phyloP scores from a whole-genome alignment of 2,329 filamentous ascomycete species.

The Trichoderma atrobrunneum region DNA sequence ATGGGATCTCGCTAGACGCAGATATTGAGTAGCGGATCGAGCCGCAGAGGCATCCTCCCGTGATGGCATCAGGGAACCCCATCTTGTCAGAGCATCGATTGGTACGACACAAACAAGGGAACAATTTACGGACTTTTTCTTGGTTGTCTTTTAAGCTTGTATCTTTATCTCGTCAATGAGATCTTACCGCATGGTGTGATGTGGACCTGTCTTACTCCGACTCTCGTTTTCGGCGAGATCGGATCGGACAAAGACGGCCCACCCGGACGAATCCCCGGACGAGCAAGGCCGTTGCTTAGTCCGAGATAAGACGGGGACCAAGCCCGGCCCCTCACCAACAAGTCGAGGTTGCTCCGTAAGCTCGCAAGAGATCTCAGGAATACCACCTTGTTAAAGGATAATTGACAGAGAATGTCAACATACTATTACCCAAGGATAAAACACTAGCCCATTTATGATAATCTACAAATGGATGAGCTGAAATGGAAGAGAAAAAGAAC shows the following conservation, averaged over 20 bases:
- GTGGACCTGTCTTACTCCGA: conserved; percentile 5
- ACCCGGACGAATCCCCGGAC: neutral
- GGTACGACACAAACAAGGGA: neutral
- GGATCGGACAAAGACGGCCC: neutral
- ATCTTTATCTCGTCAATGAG: neutral
- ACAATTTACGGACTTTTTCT: no score
- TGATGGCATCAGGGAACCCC: neutral
- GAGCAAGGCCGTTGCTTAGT: neutral
- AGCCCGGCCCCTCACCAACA: neutral
- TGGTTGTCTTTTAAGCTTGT: neutral
- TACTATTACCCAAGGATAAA: neutral
- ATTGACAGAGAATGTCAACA: neutral
- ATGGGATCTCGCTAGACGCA: neutral
- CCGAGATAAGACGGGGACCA: neutral
- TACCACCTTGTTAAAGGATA: neutral
- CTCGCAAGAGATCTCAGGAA: neutral
- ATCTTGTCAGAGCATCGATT: neutral
- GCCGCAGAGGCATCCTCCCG: conserved; percentile 13
- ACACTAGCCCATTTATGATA: neutral
- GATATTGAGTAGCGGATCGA: conserved; percentile 8
- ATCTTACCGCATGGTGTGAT: neutral
- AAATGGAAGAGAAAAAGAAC: neutral
- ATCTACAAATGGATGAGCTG: neutral
- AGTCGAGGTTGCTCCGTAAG: neutral
- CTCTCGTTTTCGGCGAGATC: conserved; percentile 3